Evolutionary conservation across 2,329 filamentous ascomycete genomes (phyloP).

Genomic region (Trichoderma sp.): DNA sequence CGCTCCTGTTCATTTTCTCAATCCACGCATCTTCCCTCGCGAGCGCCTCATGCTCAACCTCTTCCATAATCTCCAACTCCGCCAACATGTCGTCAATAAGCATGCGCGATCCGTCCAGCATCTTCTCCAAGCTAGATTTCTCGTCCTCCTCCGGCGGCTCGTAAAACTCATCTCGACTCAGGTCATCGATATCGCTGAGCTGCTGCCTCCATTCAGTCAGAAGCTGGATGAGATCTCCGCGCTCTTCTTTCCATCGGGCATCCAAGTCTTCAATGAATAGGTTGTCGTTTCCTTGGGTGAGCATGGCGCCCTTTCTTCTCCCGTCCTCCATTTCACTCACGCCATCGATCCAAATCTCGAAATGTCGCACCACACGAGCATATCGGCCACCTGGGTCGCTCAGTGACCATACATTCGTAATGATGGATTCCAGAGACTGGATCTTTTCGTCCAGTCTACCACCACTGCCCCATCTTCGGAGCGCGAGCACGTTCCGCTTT

Average conservation of each 20-base stretch:
- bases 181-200: slow-evolving; percentile 42
- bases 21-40: slow-evolving; percentile 60
- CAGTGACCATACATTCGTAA: slow-evolving; percentile 57
- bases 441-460: slow-evolving; percentile 54
- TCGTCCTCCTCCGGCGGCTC: slow-evolving; percentile 29
- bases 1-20: slow-evolving; percentile 48
- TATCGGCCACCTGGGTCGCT: slow-evolving; percentile 57
- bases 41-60: slow-evolving; percentile 58
- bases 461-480: slow-evolving; percentile 49
- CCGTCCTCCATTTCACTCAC: slow-evolving; percentile 48
- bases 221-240: slow-evolving; percentile 49
- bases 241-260: slow-evolving; percentile 58
- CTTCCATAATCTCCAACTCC: slow-evolving; percentile 62
- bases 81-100: slow-evolving; percentile 59
- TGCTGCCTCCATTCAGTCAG: slow-evolving; percentile 55
- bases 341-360: slow-evolving; percentile 58
- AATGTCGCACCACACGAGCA: slow-evolving; percentile 51
- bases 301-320: slow-evolving; percentile 37
- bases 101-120: slow-evolving; percentile 47
- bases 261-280: slow-evolving; percentile 58
- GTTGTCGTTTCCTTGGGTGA: slow-evolving; percentile 36
- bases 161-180: neutral
- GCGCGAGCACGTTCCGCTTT: slow-evolving; percentile 49
- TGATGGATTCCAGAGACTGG: slow-evolving; percentile 55
- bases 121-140: slow-evolving; percentile 42